phyloP scores from a whole-genome alignment of 2,329 filamentous ascomycete species.

The Talaromyces sp. region DNA sequence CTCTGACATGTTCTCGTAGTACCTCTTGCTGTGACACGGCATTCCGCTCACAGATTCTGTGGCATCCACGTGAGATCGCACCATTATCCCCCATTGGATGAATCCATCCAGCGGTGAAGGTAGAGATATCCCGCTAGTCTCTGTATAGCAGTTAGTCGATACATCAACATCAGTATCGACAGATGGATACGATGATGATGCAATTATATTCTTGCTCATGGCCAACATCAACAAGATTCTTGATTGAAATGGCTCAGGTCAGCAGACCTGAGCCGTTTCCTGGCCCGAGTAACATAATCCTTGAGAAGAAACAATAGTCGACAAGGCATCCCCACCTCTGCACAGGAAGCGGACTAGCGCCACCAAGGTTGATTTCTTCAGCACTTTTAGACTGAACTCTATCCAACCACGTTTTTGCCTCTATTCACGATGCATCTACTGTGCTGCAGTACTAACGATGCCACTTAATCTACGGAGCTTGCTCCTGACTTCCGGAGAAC shows the following conservation, averaged over 20 bases:
- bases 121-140: neutral
- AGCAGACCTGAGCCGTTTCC: too few species aligned
- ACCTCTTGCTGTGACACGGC: too few species aligned
- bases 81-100: neutral
- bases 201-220: neutral
- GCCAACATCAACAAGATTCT: neutral
- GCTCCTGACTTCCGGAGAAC: neutral
- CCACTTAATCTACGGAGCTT: neutral
- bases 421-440: neutral
- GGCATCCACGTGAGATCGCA: neutral
- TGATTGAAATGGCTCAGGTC: neutral
- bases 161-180: neutral
- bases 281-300: too few species aligned
- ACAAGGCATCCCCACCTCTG: neutral
- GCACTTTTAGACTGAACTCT: neutral
- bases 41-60: neutral
- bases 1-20: too few species aligned
- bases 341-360: neutral
- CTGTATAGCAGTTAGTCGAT: neutral
- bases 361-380: slow-evolving; percentile 1
- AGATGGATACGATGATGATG: neutral
- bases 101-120: neutral
- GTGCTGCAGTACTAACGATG: neutral
- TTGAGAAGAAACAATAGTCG: neutral
- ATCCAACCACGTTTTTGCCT: slow-evolving; percentile 13